Base-by-base conservation (phyloP, 768 basidiomycete species). In the Hygrophorus pudorinus region DNA sequence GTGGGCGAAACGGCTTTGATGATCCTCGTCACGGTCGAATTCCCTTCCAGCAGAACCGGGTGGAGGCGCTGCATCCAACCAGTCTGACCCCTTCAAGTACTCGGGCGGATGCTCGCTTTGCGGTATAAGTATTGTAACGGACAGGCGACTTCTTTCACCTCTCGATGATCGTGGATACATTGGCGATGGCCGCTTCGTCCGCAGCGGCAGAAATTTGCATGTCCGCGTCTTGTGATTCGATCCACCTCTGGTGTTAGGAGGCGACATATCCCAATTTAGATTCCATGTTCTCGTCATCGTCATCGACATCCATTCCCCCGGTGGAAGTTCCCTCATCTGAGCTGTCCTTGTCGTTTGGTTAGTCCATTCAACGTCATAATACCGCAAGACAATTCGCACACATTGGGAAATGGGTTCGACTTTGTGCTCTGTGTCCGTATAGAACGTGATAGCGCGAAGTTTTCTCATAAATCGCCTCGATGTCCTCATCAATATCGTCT, bases 381-480 rank as follows among this genome's bases (percentile, higher is more conserved):
- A n/a, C 31, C 51, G 53, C 4, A 54, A 44, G 30, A 54, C 49
- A 16, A 54, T 42, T 14, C 53, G 51, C 13, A 43, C 44, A 17
- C 53, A 51, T 2, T 54, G 41, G 4, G 38, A 39, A 13, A 54
- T 42, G 8, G 42, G 45, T 13, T 51, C 53, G 7, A 54, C 48
- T 29, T 49, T 51, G 29, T 54, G 53, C 36, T 54, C 53, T 12
- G 49, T 45, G 41, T 52, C 51, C 14, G 53, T 54, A 36, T 52
- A 54, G 33, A 54, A 54, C 4, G 45, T 48, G 34, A 52, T 41
- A 10, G 43, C 41, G 32, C 47, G 35, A 27, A 45, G 6, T 10
- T n/a, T 16, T 27, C 17, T 44, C 31, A 3, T n/a, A n/a, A n/a
- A n/a, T n/a, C n/a, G n/a, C n/a, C n/a, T n/a, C n/a, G n/a, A n/a